A percentile compares a stretch with the other conserved stretches of the same genome.
phyloP scores from a whole-genome alignment of 2,329 filamentous ascomycete genomes.

The Diaporthe ampelina region DNA sequence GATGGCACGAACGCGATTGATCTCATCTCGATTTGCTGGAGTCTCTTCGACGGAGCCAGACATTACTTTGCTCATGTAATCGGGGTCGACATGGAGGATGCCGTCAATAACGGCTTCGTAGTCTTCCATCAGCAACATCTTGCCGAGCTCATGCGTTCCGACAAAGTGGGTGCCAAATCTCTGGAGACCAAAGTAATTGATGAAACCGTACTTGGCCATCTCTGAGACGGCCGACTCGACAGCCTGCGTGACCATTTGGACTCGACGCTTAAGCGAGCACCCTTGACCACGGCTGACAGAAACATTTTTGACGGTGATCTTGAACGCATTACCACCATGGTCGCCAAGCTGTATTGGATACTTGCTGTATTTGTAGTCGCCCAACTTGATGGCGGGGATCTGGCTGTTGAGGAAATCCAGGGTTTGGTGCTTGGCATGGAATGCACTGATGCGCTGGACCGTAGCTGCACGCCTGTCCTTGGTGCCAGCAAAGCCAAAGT shows the following conservation, averaged over 20 bases:
- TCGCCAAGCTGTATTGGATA: slow-evolving; percentile 85
- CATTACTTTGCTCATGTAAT: slow-evolving; percentile 67
- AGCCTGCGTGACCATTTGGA: slow-evolving; percentile 60
- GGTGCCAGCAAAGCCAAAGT: slow-evolving; percentile 84
- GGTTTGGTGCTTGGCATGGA: slow-evolving; percentile 65
- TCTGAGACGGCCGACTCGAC: slow-evolving; percentile 74
- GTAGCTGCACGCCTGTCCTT: slow-evolving; percentile 93
- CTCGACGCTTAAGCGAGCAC: slow-evolving; percentile 63
- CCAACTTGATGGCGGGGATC: slow-evolving; percentile 75
- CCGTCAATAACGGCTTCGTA: slow-evolving; percentile 84
- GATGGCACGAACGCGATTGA: slow-evolving; percentile 83
- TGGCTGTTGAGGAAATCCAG: slow-evolving; percentile 76
- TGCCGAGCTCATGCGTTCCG: slow-evolving; percentile 87
- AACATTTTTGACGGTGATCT: slow-evolving; percentile 91
- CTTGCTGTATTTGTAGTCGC: slow-evolving; percentile 84
- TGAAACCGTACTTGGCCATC: slow-evolving; percentile 82
- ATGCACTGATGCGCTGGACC: slow-evolving; percentile 82
- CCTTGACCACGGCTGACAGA: slow-evolving; percentile 65
- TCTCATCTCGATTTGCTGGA: slow-evolving; percentile 80
- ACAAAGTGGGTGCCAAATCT: slow-evolving; percentile 91
- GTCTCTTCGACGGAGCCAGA: slow-evolving; percentile 59
- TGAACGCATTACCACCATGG: slow-evolving; percentile 90
- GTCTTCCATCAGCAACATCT: slow-evolving; percentile 85
- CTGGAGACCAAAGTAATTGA: slow-evolving; percentile 99
- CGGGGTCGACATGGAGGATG: slow-evolving; percentile 80